phyloP scores from a whole-genome alignment of 108 stramenopile species.

The Conticribra guillardii region DNA sequence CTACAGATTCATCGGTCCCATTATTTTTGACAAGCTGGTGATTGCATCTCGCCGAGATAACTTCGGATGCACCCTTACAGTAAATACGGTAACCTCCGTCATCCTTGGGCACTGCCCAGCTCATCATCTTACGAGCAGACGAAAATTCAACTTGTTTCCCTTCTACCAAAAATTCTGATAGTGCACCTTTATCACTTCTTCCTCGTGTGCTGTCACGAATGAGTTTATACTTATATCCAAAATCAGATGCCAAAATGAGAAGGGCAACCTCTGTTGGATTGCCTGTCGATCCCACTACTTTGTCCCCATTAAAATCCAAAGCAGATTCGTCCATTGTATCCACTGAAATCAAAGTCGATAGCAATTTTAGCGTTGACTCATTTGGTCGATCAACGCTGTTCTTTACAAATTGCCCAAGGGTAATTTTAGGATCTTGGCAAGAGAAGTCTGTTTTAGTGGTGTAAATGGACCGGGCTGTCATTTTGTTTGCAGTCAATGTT shows the following conservation, averaged over 20 bases:
- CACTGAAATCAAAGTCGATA: constrained; percentile 64
- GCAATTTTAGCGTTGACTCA: constrained; percentile 37
- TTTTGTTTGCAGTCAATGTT: constrained; percentile 96
- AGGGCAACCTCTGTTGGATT: constrained; percentile 97
- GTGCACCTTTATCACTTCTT: constrained; percentile 61
- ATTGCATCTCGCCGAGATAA: constrained; percentile 67
- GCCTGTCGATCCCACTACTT: constrained; percentile 64
- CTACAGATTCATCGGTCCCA: constrained; percentile 22
- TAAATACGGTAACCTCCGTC: constrained; percentile 81
- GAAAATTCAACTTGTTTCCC: constrained; percentile 90
- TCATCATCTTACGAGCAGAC: constrained; percentile 92
- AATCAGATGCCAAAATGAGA: constrained; percentile 62
- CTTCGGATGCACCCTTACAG: constrained; percentile 89
- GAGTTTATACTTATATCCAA: constrained; percentile 65
- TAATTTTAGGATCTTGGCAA: constrained; percentile 57
- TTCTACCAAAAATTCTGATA: constrained; percentile 64
- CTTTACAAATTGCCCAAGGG: constrained; percentile 60
- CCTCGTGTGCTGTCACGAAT: constrained; percentile 78
- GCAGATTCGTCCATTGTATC: constrained; percentile 89
- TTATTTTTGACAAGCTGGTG: constrained; percentile 11
- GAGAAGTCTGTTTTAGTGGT: constrained; percentile 52
- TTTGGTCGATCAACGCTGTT: constrained; percentile 39
- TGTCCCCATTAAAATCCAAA: constrained; percentile 50
- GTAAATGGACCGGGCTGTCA: constrained; percentile 85
- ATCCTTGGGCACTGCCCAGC: constrained; percentile 78